These are phyloP conservation scores for Moringa oleifera DNA, from an alignment of 345 rosid species.

Conservation along the genomic window DNA sequence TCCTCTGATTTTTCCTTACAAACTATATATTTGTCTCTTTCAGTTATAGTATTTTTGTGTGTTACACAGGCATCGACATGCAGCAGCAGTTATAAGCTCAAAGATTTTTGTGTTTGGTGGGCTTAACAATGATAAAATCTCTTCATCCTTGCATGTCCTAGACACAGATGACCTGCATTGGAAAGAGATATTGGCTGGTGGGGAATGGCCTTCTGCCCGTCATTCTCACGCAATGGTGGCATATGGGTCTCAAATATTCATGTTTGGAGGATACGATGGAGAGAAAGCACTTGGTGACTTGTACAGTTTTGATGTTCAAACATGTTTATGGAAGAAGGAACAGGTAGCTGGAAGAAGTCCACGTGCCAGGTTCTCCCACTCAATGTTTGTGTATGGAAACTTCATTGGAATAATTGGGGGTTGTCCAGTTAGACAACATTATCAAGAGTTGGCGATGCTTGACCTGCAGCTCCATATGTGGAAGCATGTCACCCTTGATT, in stretches of 20 bases:
- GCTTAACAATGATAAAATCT: conserved; percentile 44
- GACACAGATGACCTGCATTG: conserved; percentile 51
- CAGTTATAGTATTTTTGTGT: conserved; percentile 2
- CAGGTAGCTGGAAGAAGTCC: conserved; percentile 63
- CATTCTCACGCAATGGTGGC: conserved; percentile 91
- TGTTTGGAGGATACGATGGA: conserved; percentile 82
- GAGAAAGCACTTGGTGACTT: conserved; percentile 71
- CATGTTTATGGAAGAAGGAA: conserved; percentile 60
- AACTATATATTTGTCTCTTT: no score
- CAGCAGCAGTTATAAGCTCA: conserved; percentile 69
- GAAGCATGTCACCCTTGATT: conserved; percentile 61
- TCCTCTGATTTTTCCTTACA: neutral
- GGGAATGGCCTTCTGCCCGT: conserved; percentile 69
- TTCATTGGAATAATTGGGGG: conserved; percentile 84
- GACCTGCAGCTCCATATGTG: conserved; percentile 48
- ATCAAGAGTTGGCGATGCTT: conserved; percentile 64
- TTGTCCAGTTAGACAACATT: conserved; percentile 73
- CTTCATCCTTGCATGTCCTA: conserved; percentile 53
- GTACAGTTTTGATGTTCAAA: conserved; percentile 63
- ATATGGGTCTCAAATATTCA: conserved; percentile 47
- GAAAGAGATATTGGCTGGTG: conserved; percentile 50
- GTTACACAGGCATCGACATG: conserved; percentile 76
- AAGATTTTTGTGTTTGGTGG: conserved; percentile 78
- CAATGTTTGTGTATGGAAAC: conserved; percentile 66
- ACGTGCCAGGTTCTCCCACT: conserved; percentile 82